These are phyloP conservation scores for Metahyphopichia silvanorum DNA, from an alignment of 805 yeast genomes.

Conservation along the genomic window DNA sequence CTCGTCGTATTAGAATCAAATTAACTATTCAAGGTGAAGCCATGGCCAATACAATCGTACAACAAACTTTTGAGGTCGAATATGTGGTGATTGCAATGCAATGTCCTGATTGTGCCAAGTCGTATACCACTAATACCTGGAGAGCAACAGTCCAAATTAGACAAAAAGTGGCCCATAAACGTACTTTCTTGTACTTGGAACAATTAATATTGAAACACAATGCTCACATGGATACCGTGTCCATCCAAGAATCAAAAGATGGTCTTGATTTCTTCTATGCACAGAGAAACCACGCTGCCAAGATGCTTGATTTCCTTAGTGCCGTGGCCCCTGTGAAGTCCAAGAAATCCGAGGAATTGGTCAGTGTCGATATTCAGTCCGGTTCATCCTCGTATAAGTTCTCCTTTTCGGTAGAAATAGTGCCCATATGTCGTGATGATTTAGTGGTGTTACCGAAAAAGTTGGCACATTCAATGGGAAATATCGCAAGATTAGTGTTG, in stretches of 20 bases:
- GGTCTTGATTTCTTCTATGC: conserved; percentile 94
- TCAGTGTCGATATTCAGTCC: conserved; percentile 88
- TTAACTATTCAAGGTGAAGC: conserved; percentile 97
- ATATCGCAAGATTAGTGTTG: conserved; percentile 73
- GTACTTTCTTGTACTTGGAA: conserved; percentile 93
- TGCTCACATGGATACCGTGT: conserved; percentile 91
- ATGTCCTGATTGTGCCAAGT: conserved; percentile 98
- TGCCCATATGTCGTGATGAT: conserved; percentile 96
- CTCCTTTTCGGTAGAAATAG: conserved; percentile 88
- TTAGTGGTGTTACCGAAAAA: conserved; percentile 87
- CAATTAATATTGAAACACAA: conserved; percentile 89
- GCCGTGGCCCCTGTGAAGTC: conserved; percentile 82
- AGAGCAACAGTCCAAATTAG: conserved; percentile 96
- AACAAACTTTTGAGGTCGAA: conserved; percentile 93
- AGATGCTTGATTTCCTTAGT: conserved; percentile 86
- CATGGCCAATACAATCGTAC: conserved; percentile 83
- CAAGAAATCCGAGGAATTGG: conserved; percentile 85
- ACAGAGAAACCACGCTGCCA: conserved; percentile 85
- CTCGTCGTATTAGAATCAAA: conserved; percentile 88
- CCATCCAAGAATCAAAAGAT: conserved; percentile 88
- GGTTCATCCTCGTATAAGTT: conserved; percentile 87
- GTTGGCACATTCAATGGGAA: conserved; percentile 79
- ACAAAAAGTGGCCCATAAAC: conserved; percentile 94
- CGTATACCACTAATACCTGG: conserved; percentile 97
- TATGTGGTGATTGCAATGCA: conserved; percentile 92